Base-by-base conservation (phyloP, 2,329 filamentous ascomycete species). In the Cucurbitaria berberidis region DNA sequence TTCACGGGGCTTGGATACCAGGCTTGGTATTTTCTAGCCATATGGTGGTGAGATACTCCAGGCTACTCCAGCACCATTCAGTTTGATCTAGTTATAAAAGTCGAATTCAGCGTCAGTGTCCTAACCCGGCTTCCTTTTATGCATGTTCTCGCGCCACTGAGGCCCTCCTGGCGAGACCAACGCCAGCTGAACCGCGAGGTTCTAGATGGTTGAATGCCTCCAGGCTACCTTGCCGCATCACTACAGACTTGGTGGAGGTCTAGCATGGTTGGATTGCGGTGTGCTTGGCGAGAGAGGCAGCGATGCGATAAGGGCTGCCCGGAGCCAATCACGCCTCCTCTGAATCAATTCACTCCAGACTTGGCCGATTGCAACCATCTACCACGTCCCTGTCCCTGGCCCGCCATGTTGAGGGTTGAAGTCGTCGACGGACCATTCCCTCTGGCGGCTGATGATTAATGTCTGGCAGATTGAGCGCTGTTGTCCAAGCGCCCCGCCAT, bases 391-490 rank as follows among this genome's bases (percentile, higher is more conserved):
- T 27, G 9, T 48, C 18, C 48, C 52, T 54, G 58, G 59, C 49
- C 51, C 40, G 59, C 55, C 59, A 67, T 68, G 67, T 53, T 48
- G 51, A 60, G 44, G 26, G 32, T 45, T 44, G 49, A 18, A 30
- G 18, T 42, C n/a, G 41, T 43, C 44, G 55, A 60, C 52, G 21
- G 52, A 58, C 50, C 38, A 18, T 39, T 41, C 30, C 45, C 51
- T 48, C 55, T 48, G 48, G 53, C 42, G 24, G 64, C 64, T 63
- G 64, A 67, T 63, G 64, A 67, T 64, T 66, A 61, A 66, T 62
- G 59, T 45, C 36, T 45, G 46, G 62, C 57, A 60, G 58, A 43
- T 34, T 48, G 44, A 42, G 48, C 46, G 30, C 13, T n/a, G 30
- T 53, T 26, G 52, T 62, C 52, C 45, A 29, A 52, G 57, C 59